phyloP scores from a whole-genome alignment of 208 protist species.

The Naegleria fowleri region DNA sequence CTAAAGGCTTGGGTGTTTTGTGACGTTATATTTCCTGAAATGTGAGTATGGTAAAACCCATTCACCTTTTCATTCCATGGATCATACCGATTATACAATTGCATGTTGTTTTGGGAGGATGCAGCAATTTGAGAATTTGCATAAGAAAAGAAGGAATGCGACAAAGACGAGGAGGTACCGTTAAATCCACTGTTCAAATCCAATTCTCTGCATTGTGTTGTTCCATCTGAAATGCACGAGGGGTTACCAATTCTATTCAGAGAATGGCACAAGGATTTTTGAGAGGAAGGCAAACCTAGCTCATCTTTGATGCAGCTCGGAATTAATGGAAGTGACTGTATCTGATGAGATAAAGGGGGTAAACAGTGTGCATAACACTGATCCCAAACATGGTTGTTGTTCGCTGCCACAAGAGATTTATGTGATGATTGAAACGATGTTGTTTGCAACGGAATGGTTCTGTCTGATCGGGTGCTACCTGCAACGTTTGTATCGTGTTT shows the following conservation, averaged over 20 bases:
- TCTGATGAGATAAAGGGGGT: not conserved
- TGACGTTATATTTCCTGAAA: too few relatives aligned
- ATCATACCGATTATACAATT: too few relatives aligned
- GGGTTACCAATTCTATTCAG: not conserved
- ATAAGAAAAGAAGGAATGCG: not conserved
- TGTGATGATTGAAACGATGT: too few relatives aligned
- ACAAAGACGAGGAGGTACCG: not conserved
- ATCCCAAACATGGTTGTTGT: not conserved
- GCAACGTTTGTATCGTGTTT: too few relatives aligned
- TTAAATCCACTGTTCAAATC: not conserved
- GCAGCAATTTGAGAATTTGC: not conserved
- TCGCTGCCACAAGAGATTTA: not conserved
- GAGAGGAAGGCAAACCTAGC: not conserved
- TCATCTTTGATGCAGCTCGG: not conserved
- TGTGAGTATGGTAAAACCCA: too few relatives aligned
- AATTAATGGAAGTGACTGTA: not conserved
- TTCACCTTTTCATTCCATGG: too few relatives aligned
- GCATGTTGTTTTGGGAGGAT: not conserved
- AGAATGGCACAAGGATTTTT: not conserved
- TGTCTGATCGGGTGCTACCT: too few relatives aligned
- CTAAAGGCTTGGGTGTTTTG: too few relatives aligned
- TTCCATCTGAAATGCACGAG: not conserved
- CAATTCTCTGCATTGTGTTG: not conserved
- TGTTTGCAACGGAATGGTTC: too few relatives aligned
- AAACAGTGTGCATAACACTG: not conserved